Percentiles rank a stretch among this genome's conserved stretches.
Conservation (phyloP, 106 monocot genomes). For the Vanilla planifolia region DNA sequence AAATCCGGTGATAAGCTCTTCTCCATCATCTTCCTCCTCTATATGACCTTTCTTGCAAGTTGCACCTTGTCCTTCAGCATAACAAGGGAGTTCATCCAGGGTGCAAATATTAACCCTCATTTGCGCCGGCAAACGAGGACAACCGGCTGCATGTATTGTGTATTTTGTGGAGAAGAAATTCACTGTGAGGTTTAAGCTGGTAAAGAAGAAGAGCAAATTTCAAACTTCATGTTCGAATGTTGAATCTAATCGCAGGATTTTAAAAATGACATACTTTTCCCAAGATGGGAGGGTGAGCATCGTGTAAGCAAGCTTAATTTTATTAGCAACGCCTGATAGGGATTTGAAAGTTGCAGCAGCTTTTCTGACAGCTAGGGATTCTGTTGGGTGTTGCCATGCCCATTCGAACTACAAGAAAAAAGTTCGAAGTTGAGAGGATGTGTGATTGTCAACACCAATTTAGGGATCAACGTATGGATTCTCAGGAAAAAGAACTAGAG, state of each 20-base stretch:
- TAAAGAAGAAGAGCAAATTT: too few relatives aligned
- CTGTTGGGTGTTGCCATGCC: constrained; percentile 90
- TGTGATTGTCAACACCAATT: too few relatives aligned
- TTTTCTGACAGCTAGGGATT: constrained; percentile 77
- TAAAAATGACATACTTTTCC: constrained; percentile 51
- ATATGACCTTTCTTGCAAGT: constrained; percentile 14
- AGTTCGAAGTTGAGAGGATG: too few relatives aligned
- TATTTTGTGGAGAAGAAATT: constrained; percentile 90
- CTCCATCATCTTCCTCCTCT: constrained; percentile 2
- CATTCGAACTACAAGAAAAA: constrained; percentile 70
- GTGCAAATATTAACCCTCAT: constrained; percentile 48
- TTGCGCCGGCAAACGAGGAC: constrained; percentile 63
- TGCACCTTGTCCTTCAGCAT: constrained; percentile 19
- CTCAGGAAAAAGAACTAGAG: too few relatives aligned
- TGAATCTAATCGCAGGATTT: not conserved
- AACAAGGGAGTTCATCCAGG: constrained; percentile 85
- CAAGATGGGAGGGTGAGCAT: constrained; percentile 84
- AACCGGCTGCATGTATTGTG: constrained; percentile 39
- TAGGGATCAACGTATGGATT: too few relatives aligned
- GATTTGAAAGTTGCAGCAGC: constrained; percentile 74
- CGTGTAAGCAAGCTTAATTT: constrained; percentile 77
- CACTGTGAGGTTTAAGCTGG: constrained; percentile 67
- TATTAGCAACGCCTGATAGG: constrained; percentile 56
- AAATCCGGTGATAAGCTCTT: too few relatives aligned
- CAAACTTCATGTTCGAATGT: not conserved